Evolutionary conservation across 305 asterid genomes (phyloP), one percentile per base, ranked within the genome.

Genomic region (Rubia balearica): DNA sequence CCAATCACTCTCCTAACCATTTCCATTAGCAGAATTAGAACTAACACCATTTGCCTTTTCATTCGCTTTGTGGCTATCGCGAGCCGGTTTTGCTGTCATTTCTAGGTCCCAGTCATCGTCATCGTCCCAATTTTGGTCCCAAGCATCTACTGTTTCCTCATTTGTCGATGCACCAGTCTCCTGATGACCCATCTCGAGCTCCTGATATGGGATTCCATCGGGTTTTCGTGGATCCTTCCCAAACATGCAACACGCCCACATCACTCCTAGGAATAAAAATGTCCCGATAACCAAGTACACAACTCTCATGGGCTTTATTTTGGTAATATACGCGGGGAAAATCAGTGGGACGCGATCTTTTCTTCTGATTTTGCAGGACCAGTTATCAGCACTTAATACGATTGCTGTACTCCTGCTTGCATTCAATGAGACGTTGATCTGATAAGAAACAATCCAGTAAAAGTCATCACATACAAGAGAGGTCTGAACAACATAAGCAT

Each of bases 91-190:
- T 64, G 74, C 81, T 8, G 83, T 86, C 21, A 78, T 80, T 61
- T 88, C 90, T 55, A 81, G 88, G 69, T 85, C 97, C 96, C 96
- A 88, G 22, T 82, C 87, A 5, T 80, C 91, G 7, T 82, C 91
- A 2, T 81, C 91, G 16, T 82, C 91, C 96, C 96, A 90, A 60
- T 77, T 76, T 42, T 87, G 81, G 68, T 85, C 88, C 91, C 97
- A 88, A 27, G 82, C 80, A 11, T 77, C 84, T 7, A 72, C 65
- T 13, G 81, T 56, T 76, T 81, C 90, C 10, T 75, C 67, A n/a
- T 79, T 69, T 21, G 53, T 56, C 1, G 85, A 74, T 17, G 78
- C 22, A n/a, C 60, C 41, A 42, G 85, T 70, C 6, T 73, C 74
- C n/a, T 77, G 19, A 43, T 78, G 78, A 68, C 84, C 86, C 93